Conservation (phyloP, 2,329 filamentous ascomycete genomes). For the Fusarium clavum region DNA sequence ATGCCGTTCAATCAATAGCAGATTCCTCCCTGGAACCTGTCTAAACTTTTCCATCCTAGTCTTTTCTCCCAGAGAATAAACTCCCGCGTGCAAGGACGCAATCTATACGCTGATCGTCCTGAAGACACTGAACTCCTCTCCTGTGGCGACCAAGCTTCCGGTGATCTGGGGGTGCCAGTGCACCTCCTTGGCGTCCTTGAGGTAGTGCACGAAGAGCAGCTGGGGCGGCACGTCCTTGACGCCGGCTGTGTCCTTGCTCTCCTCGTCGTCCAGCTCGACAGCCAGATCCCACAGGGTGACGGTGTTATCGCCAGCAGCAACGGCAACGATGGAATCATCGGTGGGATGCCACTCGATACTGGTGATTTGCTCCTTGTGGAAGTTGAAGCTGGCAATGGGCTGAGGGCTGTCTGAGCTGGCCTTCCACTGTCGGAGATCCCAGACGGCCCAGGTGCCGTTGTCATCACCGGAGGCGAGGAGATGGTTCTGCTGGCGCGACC, state of each 20-base stretch:
- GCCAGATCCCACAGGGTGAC: conserved; percentile 97
- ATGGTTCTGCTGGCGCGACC: conserved; percentile 89
- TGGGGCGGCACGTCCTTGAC: conserved; percentile 93
- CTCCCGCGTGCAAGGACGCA: not conserved
- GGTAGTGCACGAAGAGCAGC: conserved; percentile 95
- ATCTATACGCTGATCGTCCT: conserved; percentile 82
- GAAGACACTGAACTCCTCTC: conserved; percentile 88
- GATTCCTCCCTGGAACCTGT: conserved; percentile 21
- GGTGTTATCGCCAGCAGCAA: conserved; percentile 92
- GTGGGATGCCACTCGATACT: conserved; percentile 97
- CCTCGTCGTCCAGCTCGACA: conserved; percentile 96
- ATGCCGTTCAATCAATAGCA: conserved; percentile 42
- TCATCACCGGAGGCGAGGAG: conserved; percentile 93
- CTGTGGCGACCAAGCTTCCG: conserved; percentile 88
- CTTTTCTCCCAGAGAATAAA: not conserved
- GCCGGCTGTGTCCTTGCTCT: conserved; percentile 88
- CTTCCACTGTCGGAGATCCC: conserved; percentile 97
- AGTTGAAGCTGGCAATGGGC: conserved; percentile 92
- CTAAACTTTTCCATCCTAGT: conserved; percentile 31
- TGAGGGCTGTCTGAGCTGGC: conserved; percentile 69
- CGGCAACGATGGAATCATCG: conserved; percentile 94
- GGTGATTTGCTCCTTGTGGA: conserved; percentile 97
- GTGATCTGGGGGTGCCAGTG: conserved; percentile 99
- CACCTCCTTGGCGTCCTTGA: conserved; percentile 92
- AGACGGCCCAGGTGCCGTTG: conserved; percentile 93